Conservation (phyloP, 768 basidiomycete species). For the Daedaleopsis sinensis region DNA sequence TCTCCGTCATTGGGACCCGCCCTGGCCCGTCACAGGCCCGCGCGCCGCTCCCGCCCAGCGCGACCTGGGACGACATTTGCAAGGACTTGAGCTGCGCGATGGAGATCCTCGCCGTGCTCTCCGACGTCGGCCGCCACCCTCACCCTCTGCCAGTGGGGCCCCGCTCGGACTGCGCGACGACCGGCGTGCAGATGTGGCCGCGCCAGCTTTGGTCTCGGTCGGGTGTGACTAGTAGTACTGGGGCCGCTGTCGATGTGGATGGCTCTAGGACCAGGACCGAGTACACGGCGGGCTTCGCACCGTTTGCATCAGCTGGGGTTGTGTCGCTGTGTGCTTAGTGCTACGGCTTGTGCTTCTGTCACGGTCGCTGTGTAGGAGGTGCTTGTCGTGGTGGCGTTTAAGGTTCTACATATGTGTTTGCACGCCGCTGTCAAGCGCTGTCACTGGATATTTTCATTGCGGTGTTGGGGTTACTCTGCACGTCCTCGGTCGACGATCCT, state of each 20-base stretch:
- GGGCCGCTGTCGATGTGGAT: neutral
- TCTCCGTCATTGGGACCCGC: neutral
- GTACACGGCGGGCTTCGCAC: neutral
- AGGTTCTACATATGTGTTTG: too few species aligned
- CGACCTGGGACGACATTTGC: constrained; percentile 15
- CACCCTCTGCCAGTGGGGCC: too few species aligned
- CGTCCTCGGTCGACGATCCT: too few species aligned
- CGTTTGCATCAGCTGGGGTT: neutral
- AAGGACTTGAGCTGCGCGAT: constrained; percentile 11
- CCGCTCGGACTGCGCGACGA: neutral
- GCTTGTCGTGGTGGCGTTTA: too few species aligned
- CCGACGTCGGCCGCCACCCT: neutral
- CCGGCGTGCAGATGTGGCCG: too few species aligned
- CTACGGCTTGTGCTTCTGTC: neutral
- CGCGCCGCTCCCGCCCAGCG: neutral
- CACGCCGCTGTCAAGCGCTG: too few species aligned
- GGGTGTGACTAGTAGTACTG: too few species aligned
- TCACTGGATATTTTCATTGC: too few species aligned
- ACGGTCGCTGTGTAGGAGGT: neutral
- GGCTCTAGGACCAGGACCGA: too few species aligned
- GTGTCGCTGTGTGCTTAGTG: neutral
- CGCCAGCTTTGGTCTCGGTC: too few species aligned
- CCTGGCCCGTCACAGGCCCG: neutral
- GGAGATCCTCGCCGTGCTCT: constrained; percentile 9
- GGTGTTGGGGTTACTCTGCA: too few species aligned